phyloP scores from a whole-genome alignment of 208 protist genomes.

The Wallacemonas rigidus region DNA sequence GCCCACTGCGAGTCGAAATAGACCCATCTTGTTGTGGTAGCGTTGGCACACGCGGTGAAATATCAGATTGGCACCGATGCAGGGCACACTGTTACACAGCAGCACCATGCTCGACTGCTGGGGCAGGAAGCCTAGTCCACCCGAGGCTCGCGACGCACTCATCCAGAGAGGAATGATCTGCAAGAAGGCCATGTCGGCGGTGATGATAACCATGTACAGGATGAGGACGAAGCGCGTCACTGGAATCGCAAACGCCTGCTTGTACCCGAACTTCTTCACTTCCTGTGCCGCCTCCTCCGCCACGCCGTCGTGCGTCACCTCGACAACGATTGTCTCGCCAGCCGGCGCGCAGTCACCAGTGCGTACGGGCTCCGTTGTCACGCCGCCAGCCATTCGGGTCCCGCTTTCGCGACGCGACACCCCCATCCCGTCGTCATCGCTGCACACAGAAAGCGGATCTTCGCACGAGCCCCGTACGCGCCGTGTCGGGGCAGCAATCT shows the following conservation, averaged over 20 bases:
- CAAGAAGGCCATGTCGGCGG: constrained; percentile 44
- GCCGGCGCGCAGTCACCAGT: not conserved
- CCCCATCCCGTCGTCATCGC: not conserved
- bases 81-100: constrained; percentile 46
- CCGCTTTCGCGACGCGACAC: not conserved
- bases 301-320: constrained; percentile 13
- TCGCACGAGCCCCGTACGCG: not conserved
- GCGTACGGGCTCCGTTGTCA: not conserved
- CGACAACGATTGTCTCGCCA: constrained; percentile 12
- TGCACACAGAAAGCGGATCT: not conserved
- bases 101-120: constrained; percentile 50
- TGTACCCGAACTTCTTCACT: constrained; percentile 50
- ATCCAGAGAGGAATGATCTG: constrained; percentile 65
- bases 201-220: constrained; percentile 64
- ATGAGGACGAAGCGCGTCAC: constrained; percentile 46
- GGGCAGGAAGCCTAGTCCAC: constrained; percentile 42
- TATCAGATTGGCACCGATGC: constrained; percentile 43
- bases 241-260: constrained; percentile 37
- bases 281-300: not conserved
- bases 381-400: too few species aligned
- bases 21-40: constrained; percentile 38
- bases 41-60: constrained; percentile 43
- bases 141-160: constrained; percentile 45
- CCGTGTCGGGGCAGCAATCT: not conserved
- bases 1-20: constrained; percentile 40